These are phyloP conservation scores for Spinellus fusiger DNA, from an alignment of 192 early-diverging fungal genomes.

Conservation along the genomic window DNA sequence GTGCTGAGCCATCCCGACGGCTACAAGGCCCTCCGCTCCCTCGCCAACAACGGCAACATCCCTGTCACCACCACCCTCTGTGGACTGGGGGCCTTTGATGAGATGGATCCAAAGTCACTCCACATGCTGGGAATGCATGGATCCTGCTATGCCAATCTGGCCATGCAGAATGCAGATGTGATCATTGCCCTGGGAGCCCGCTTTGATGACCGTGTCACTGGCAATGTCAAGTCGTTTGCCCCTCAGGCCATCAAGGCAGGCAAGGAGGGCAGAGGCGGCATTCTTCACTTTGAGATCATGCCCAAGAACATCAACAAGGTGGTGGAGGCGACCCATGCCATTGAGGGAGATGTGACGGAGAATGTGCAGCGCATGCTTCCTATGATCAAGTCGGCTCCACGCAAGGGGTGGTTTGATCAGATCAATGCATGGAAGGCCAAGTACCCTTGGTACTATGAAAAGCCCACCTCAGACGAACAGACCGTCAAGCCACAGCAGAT, in stretches of 20 bases:
- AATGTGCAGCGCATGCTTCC: conserved; percentile 83
- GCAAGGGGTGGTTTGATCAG: conserved; percentile 81
- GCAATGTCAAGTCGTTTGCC: conserved; percentile 81
- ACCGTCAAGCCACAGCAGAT: conserved; percentile 90
- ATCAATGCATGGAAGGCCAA: conserved; percentile 85
- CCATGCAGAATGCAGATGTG: conserved; percentile 94
- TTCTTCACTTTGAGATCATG: conserved; percentile 98
- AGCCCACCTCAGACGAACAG: conserved; percentile 53
- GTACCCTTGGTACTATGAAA: conserved; percentile 82
- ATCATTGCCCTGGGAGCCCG: conserved; percentile 94
- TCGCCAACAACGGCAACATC: conserved; percentile 85
- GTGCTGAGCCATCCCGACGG: conserved; percentile 78
- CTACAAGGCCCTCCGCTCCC: conserved; percentile 70
- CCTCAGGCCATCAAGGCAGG: conserved; percentile 89
- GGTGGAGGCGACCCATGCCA: conserved; percentile 81
- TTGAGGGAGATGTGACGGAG: conserved; percentile 91
- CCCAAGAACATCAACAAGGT: conserved; percentile 99
- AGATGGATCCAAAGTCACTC: conserved; percentile 79
- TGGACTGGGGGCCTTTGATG: conserved; percentile 92
- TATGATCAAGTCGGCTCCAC: conserved; percentile 57
- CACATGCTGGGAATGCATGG: conserved; percentile 99
- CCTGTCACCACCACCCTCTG: conserved; percentile 96
- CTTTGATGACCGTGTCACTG: conserved; percentile 98
- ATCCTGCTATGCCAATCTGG: conserved; percentile 92
- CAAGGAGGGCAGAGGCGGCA: conserved; percentile 83